Evolutionary conservation across 441 rosid genomes (phyloP), one percentile per base, ranked within the genome.

Genomic region (Bruguiera hainesii): DNA sequence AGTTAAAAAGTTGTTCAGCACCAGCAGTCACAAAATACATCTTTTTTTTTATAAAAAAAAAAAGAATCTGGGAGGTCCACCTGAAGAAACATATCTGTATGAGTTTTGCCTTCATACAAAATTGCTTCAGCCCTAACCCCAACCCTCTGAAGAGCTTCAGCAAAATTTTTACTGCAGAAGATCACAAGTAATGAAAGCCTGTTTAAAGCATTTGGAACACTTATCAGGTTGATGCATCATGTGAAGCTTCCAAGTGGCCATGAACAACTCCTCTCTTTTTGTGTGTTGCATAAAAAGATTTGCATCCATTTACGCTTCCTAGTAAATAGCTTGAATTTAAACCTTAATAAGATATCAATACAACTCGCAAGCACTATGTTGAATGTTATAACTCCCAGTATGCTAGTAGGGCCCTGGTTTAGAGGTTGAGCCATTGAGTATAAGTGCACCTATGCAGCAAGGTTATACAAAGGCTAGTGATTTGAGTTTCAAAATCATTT

Each of bases 31-130:
- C 1, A 9, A 20, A 52, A 52, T 11, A 10, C 13, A 37, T 42
- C 48, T 42, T 11, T 0, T 23, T 11, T 0, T 23, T 7, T 21
- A 7, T 6, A 3, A 13, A 19, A 8, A 28, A 56, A 6, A 57
- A 23, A 39, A 58, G 58, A 20, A 50, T 21, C 48, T 60, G 9
- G 20, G 23, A 61, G 56, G 20, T 33, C 61, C 75, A 87, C 98
- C 96, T 94, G 99, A 74, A 91, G 90, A 84, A 95, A 95, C 81
- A 91, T 71, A 81, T 95, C 99, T 18, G 99, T 90, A 81, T 90
- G 98, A 52, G 96, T 90, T 75, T 89, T 95, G 46, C 96, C 98
- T 67, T 90, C 94, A 28, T 90, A 91, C 66, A 90, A 74, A 33
- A 88, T 81, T 61, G 89, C 76, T 66, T 88, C 83, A 60, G 95